These are phyloP conservation scores for Mallotus japonicus DNA, from an alignment of 441 rosid species.

Conservation along the genomic window DNA sequence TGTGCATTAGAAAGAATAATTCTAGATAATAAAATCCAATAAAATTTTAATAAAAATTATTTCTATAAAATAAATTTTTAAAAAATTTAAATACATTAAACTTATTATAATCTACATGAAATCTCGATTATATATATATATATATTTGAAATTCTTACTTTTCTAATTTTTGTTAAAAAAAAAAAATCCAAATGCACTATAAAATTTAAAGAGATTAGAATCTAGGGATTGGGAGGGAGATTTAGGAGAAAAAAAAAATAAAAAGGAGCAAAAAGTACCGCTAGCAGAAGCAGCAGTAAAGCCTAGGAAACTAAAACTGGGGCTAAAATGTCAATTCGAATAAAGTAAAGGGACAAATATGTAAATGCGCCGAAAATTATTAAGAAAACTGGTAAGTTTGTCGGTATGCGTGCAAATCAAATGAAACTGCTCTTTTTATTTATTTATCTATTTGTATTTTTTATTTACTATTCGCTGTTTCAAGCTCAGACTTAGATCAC, in stretches of 20 bases:
- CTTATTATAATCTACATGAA: no score
- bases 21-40: no score
- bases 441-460: slow-evolving; percentile 14
- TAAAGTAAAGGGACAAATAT: slow-evolving; percentile 36
- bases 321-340: slow-evolving; percentile 43
- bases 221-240: background rate
- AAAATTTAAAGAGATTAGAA: background rate
- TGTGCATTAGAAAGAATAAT: no score
- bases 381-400: slow-evolving; percentile 48
- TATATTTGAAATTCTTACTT: no score
- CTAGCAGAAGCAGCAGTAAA: background rate
- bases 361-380: slow-evolving; percentile 43
- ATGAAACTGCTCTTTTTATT: slow-evolving; percentile 32
- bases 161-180: no score
- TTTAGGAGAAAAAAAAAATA: no score
- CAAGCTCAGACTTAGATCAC: slow-evolving; percentile 36
- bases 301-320: background rate
- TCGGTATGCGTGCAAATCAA: slow-evolving; percentile 70
- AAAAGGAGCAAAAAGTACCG: background rate
- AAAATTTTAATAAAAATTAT: no score
- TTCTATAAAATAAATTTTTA: no score
- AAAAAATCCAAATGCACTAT: background rate
- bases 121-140: no score
- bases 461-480: slow-evolving; percentile 24
- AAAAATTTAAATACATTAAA: no score